Evolutionary conservation across 495 filamentous ascomycete species (phyloP).

Genomic region (Aspergillus sclerotiicarbonarius): DNA sequence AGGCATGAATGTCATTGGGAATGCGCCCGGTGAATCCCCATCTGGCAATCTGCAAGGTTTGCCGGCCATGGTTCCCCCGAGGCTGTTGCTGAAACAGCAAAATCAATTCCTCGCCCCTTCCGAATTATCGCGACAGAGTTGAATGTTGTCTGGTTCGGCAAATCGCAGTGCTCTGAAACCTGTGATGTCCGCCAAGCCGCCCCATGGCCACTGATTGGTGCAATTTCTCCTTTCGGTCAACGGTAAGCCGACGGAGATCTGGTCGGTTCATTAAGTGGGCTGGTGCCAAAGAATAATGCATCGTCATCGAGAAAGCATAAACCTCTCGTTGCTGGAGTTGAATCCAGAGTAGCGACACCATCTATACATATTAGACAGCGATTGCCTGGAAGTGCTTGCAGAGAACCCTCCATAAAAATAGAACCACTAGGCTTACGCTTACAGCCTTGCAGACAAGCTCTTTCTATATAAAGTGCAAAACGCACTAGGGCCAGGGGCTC

Average conservation of each 20-base stretch:
- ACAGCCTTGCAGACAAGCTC: not conserved
- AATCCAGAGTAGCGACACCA: not conserved
- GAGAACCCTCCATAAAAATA: not conserved
- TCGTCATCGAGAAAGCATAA: not conserved
- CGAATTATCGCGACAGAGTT: not conserved
- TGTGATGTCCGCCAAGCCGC: not conserved
- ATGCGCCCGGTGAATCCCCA: no score
- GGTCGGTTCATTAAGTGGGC: not conserved
- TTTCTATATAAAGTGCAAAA: not conserved
- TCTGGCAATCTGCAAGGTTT: not conserved
- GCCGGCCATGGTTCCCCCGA: not conserved
- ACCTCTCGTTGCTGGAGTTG: not conserved
- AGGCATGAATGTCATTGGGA: no score
- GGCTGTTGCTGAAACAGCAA: not conserved
- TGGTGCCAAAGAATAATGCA: not conserved
- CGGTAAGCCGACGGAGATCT: slow-evolving; percentile 2
- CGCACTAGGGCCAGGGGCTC: no score
- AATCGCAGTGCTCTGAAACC: not conserved
- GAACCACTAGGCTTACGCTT: not conserved
- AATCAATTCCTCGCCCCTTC: not conserved
- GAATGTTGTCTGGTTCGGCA: not conserved
- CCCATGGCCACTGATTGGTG: not conserved
- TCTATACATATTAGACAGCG: not conserved
- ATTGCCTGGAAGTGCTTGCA: not conserved
- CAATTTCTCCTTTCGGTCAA: slow-evolving; percentile 5